These are phyloP conservation scores for Favolaschia claudopus DNA, from an alignment of 768 basidiomycete genomes.

Conservation along the genomic window DNA sequence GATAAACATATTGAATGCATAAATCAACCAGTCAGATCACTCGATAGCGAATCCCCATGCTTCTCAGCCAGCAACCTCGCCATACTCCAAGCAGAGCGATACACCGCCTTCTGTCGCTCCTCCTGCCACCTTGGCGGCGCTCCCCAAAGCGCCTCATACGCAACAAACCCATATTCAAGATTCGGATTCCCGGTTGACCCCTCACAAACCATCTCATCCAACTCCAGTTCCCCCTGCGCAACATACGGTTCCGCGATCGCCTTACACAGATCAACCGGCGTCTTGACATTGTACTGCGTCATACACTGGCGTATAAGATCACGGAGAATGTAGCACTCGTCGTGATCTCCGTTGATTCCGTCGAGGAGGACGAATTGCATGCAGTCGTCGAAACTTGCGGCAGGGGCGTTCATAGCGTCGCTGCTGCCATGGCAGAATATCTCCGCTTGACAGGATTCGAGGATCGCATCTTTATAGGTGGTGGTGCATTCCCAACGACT, in stretches of 20 bases:
- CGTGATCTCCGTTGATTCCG: neutral
- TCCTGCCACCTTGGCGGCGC: neutral
- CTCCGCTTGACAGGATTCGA: neutral
- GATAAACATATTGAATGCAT: too few species aligned
- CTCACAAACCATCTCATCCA: neutral
- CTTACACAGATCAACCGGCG: neutral
- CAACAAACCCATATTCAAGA: neutral
- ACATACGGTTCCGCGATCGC: neutral
- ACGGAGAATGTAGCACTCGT: neutral
- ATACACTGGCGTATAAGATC: neutral
- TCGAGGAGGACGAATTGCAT: slow-evolving; percentile 8
- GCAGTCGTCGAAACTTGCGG: neutral
- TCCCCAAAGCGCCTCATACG: neutral
- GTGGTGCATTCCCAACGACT: neutral
- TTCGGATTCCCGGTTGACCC: neutral
- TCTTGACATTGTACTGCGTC: neutral
- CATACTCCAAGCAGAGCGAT: slow-evolving; percentile 1
- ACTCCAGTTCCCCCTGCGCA: neutral
- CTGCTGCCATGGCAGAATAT: neutral
- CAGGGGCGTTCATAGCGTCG: too few species aligned
- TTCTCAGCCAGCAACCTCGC: too few species aligned
- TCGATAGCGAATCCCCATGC: too few species aligned
- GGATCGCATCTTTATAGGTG: neutral
- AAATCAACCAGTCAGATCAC: too few species aligned
- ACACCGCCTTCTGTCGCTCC: neutral